phyloP scores from a whole-genome alignment of 148 eudicot species.

The Arctostaphylos glauca region DNA sequence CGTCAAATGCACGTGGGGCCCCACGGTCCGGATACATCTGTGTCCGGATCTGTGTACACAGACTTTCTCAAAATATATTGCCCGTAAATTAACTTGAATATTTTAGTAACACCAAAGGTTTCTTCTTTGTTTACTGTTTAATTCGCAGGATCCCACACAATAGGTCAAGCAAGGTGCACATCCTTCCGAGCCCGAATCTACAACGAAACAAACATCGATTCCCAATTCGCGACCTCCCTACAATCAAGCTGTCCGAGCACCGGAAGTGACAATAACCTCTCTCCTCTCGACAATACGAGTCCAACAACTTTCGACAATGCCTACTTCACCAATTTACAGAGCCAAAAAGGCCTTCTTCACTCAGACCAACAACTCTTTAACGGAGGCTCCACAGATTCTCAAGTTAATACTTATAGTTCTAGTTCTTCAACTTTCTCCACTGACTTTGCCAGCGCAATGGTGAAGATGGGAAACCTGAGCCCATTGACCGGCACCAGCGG shows the following conservation, averaged over 20 bases:
- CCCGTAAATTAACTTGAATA: too few species aligned
- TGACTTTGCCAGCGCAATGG: constrained; percentile 53
- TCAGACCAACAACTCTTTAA: constrained; percentile 74
- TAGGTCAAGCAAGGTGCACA: constrained; percentile 69
- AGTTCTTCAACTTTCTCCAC: constrained; percentile 33
- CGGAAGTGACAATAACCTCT: constrained; percentile 46
- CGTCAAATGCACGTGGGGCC: too few species aligned
- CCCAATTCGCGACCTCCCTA: constrained; percentile 39
- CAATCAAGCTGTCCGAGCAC: constrained; percentile 45
- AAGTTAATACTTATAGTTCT: constrained; percentile 35
- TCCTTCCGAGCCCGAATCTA: constrained; percentile 50
- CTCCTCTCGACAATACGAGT: constrained; percentile 48
- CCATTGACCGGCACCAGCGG: constrained; percentile 64
- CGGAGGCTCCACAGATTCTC: constrained; percentile 53
- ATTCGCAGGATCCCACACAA: constrained; percentile 57
- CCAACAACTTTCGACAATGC: constrained; percentile 41
- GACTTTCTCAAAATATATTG: too few species aligned
- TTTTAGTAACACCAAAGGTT: neutral
- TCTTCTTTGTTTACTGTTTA: neutral
- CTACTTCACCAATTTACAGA: constrained; percentile 52
- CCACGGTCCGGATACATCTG: too few species aligned
- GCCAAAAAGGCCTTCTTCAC: constrained; percentile 60
- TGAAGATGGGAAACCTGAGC: constrained; percentile 64
- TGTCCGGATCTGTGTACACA: too few species aligned
- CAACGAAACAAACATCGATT: constrained; percentile 62